A percentile compares a stretch with the other conserved stretches of the same genome.
Evolutionary conservation across 257 asterid species (phyloP).

Genomic region (Penstemon davidsonii): DNA sequence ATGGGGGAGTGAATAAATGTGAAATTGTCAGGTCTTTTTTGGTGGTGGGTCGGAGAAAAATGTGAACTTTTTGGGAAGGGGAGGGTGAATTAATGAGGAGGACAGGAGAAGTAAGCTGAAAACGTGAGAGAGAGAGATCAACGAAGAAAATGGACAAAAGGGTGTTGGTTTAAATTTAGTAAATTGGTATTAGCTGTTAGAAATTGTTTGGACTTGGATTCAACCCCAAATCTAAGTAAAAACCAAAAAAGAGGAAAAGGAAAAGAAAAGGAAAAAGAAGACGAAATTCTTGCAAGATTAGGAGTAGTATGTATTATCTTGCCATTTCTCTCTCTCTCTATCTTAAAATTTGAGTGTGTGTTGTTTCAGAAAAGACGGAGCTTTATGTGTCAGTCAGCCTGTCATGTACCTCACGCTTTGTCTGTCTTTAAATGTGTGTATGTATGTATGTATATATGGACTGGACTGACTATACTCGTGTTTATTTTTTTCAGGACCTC

Average conservation of each 20-base stretch:
- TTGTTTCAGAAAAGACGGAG: conserved; percentile 5
- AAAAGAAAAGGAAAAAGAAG: no score
- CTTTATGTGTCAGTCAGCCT: background rate
- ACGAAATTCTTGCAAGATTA: no score
- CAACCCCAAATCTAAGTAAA: conserved; percentile 17
- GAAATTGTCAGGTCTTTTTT: background rate
- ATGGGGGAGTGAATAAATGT: conserved; percentile 11
- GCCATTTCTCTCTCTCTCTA: background rate
- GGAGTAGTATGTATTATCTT: no score
- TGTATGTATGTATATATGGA: no score
- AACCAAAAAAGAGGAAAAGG: no score
- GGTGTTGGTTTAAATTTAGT: conserved; percentile 25
- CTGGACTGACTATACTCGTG: no score
- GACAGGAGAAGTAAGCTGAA: conserved; percentile 1
- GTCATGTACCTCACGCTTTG: background rate
- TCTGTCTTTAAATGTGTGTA: background rate
- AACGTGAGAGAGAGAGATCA: conserved; percentile 18
- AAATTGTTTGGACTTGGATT: conserved; percentile 8
- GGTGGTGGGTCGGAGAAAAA: background rate
- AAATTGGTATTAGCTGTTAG: background rate
- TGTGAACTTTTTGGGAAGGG: conserved; percentile 5
- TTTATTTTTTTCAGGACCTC: background rate
- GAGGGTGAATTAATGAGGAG: conserved; percentile 20
- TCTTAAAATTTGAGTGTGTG: background rate
- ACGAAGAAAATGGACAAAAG: conserved; percentile 13